Conservation (phyloP, 176 grass and related monocot species). For the Coix lacrymajobi region DNA sequence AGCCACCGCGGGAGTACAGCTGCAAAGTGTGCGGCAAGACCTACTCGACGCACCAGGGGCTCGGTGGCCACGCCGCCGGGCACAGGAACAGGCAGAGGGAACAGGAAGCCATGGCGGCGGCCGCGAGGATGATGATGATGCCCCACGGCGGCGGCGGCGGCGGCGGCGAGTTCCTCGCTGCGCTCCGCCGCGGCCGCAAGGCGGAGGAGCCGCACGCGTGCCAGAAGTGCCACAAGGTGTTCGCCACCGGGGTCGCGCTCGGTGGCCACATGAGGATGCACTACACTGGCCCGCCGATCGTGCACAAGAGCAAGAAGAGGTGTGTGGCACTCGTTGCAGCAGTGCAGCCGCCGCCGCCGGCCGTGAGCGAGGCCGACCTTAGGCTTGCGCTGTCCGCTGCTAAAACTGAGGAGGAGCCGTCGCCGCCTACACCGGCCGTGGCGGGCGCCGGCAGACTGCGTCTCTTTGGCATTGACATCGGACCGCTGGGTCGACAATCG, state of each 20-base stretch:
- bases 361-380: neutral
- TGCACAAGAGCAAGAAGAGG: neutral
- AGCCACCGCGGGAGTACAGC: neutral
- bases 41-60: slow-evolving; percentile 26
- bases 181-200: neutral
- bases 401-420: neutral
- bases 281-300: neutral
- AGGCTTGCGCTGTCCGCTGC: neutral
- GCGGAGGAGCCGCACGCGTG: slow-evolving; percentile 3
- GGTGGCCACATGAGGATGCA: slow-evolving; percentile 50
- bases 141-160: neutral
- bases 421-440: neutral
- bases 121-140: neutral
- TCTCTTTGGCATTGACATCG: slow-evolving; percentile 34
- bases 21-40: slow-evolving; percentile 13
- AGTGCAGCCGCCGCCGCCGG: neutral
- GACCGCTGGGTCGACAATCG: too few species aligned
- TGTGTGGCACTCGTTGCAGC: neutral
- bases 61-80: slow-evolving; percentile 37
- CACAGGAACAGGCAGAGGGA: slow-evolving; percentile 25
- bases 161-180: neutral
- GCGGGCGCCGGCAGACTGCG: neutral
- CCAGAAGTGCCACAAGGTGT: neutral
- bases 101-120: neutral
- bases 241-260: slow-evolving; percentile 8